A percentile compares a stretch with the other conserved stretches of the same genome.
These are phyloP conservation scores for Saprolegnia parasitica DNA, from an alignment of 352 stramenopile species.

Conservation along the genomic window DNA sequence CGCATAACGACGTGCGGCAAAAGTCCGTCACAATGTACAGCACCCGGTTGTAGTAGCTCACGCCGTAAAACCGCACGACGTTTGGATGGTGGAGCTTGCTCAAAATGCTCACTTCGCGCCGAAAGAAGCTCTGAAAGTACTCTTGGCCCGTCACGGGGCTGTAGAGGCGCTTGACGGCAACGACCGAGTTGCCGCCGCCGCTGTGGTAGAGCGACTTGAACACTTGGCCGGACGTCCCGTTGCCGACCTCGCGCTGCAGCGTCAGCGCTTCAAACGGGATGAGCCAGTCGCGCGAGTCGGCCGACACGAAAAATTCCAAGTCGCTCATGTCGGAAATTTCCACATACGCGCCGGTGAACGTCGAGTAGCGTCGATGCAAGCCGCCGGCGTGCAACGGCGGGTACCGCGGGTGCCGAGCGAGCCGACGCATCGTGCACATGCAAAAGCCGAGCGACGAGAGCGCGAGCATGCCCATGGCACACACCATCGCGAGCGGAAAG, in stretches of 20 bases:
- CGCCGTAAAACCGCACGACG: slow-evolving; percentile 86
- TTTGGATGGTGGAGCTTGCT: slow-evolving; percentile 85
- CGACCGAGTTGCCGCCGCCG: slow-evolving; percentile 73
- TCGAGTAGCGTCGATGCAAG: slow-evolving; percentile 48
- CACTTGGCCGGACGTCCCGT: slow-evolving; percentile 86
- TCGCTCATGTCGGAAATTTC: slow-evolving; percentile 84
- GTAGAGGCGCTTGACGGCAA: slow-evolving; percentile 85
- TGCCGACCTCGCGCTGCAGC: slow-evolving; percentile 79
- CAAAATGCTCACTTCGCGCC: slow-evolving; percentile 81
- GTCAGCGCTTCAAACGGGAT: slow-evolving; percentile 85
- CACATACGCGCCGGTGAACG: slow-evolving; percentile 52
- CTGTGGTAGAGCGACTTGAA: slow-evolving; percentile 82
- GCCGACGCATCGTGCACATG: slow-evolving; percentile 80
- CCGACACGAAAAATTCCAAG: slow-evolving; percentile 83
- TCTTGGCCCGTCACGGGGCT: slow-evolving; percentile 81
- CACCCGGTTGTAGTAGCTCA: slow-evolving; percentile 87
- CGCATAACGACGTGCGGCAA: slow-evolving; percentile 74
- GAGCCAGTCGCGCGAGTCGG: slow-evolving; percentile 84
- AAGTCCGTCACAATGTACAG: slow-evolving; percentile 90
- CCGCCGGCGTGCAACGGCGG: slow-evolving; percentile 42
- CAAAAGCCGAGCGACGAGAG: slow-evolving; percentile 79
- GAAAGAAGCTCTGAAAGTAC: slow-evolving; percentile 89
- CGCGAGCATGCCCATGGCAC: slow-evolving; percentile 68
- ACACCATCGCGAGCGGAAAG: slow-evolving; percentile 79
- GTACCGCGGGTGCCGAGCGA: slow-evolving; percentile 64